These are phyloP conservation scores for Gelatoporia subvermispora DNA, from an alignment of 768 basidiomycete species.

Conservation along the genomic window DNA sequence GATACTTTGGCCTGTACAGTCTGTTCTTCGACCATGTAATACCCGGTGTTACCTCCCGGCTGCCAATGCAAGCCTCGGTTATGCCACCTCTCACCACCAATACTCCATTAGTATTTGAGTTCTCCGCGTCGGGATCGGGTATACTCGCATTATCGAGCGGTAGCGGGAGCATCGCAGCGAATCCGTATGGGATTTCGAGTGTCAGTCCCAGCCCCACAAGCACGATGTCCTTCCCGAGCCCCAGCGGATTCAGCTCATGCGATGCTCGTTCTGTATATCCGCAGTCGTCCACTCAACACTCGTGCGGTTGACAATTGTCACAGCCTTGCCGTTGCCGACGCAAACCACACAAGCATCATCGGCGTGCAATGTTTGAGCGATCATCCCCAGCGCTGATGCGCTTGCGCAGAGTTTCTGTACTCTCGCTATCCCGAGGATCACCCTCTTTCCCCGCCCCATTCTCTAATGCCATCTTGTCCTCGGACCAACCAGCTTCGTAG, in stretches of 20 bases:
- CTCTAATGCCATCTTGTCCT: neutral
- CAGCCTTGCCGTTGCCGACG: constrained; percentile 29
- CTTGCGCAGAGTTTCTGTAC: constrained; percentile 48
- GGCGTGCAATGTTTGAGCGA: constrained; percentile 50
- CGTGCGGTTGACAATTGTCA: constrained; percentile 42
- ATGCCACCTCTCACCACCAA: no score
- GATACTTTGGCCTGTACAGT: no score
- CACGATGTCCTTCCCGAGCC: constrained; percentile 15
- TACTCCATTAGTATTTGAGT: no score
- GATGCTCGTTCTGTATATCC: no score
- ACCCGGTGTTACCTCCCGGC: no score
- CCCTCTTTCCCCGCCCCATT: constrained; percentile 32
- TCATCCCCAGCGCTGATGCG: constrained; percentile 35
- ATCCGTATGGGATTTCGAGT: neutral
- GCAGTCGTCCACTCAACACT: no score
- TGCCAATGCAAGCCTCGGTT: no score
- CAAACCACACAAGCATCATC: constrained; percentile 39
- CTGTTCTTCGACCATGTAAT: no score
- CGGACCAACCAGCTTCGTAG: constrained; percentile 9
- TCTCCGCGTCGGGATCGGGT: no score
- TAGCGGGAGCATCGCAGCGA: neutral
- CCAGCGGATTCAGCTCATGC: constrained; percentile 15
- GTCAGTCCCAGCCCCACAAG: constrained; percentile 8
- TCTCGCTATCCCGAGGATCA: constrained; percentile 28
- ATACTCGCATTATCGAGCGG: neutral